Evolutionary conservation across 768 basidiomycete species (phyloP), one percentile per base, ranked within the genome.

Genomic region (Terana coerulea): DNA sequence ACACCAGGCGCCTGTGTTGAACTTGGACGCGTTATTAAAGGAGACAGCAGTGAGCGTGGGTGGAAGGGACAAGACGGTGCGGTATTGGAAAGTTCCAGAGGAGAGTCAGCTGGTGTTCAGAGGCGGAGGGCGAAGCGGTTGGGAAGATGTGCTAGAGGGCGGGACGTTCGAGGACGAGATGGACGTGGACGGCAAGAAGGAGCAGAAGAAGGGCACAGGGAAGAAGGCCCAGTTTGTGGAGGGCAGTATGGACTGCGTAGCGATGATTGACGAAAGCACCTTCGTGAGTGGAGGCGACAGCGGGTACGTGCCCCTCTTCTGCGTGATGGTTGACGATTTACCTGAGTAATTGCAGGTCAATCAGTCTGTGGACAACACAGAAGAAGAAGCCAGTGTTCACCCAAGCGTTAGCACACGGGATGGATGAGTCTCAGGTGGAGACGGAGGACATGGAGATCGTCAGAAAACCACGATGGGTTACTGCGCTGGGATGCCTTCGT

Each of bases 321-420:
- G 3, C 12, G 19, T 50, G 30, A 8, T 49, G 50, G 28, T 11
- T 22, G 12, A 40, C 19, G 17, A 47, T 40, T 9, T 17, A 24
- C 19, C 6, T 24, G n/a, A n/a, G n/a, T n/a, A n/a, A 24, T 29
- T 55, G 54, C 53, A 94, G 95, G 0, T 87, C 94, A n/a, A 84
- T 99, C 63, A 89, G 80, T 54, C 77, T 99, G 3, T 99, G 95
- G 94, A 81, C 78, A 26, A 97, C 83, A 9, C 78, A 80, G 54
- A 95, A 93, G 77, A 98, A 98, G 75, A 98, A 98, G 69, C 92
- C 97, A 0, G 72, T 95, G 37, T 97, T 90, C 68, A 91, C 86
- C 0, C 81, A 88, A 52, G 76, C 86, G 5, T 71, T 98, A 39
- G 90, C 92, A 3, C 97, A 99, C 65, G 97, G 97, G 4, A 69